Evolutionary conservation across 345 rosid genomes (phyloP), one percentile per base, ranked within the genome.

Genomic region (Euphorbia tirucalli): DNA sequence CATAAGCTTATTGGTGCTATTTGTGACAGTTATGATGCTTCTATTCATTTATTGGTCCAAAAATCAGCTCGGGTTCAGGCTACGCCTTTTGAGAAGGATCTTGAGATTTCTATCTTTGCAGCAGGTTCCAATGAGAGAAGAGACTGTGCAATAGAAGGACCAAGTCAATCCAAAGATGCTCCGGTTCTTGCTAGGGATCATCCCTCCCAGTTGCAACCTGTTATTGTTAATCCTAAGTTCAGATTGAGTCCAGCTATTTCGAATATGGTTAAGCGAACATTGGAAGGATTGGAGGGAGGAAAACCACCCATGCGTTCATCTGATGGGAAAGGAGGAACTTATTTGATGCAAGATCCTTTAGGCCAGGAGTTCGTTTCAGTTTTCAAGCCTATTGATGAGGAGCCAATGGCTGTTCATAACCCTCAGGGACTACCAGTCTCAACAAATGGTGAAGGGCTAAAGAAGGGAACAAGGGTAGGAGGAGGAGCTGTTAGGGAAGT

Each of bases 371-470:
- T 82, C 71, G 85, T 88, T 54, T 88, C 93, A 11, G 92, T 92
- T 63, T 89, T 95, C 80, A 95, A 95, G 83, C 97, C 97, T 10
- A 79, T 84, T 19, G 99, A 95, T 44, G 97, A 95, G 77, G 99
- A 95, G 75, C 97, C 97, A 5, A 87, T 81, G 85, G 99, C 97
- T 54, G 81, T 88, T 76, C 92, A 95, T 75, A 92, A 92, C 71
- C 97, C 97, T 24, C 87, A 79, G 31, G 86, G 90, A 44, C 80
- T 92, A 16, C 93, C 96, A 1, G 71, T 83, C 55, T 86, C 97
- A 18, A 70, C 72, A 0, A 82, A 86, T 43, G 93, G 99, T 44
- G 93, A 90, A 80, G 99, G 99, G 11, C 70, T 95, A 85, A 95
- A 92, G 75, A 87, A 89, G 74, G 97, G 97, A 21, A 92, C 97